Evolutionary conservation across 2,329 filamentous ascomycete genomes (phyloP), one percentile per base, ranked within the genome.

Genomic region (Epichloe uncinata): DNA sequence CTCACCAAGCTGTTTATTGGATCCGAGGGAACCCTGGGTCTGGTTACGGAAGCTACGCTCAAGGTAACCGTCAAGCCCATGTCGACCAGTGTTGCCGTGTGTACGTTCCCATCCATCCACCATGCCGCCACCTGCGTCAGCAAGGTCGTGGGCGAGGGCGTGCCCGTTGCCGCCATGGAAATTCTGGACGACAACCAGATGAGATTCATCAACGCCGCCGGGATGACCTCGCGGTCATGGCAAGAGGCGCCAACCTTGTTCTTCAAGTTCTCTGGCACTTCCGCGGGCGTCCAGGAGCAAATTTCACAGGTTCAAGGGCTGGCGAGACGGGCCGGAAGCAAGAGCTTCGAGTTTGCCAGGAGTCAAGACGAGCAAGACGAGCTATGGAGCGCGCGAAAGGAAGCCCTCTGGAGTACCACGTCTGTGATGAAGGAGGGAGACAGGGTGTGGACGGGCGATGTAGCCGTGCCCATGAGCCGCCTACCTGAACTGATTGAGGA

Each of bases 131-230:
- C 83, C 61, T 94, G 87, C 63, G 89, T 93, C 2, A 81, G 83
- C 56, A 77, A 77, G 49, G 87, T 95, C 11, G 89, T 96, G 4
- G 80, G 79, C 42, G 78, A 84, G 48, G 89, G 88, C 26, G 78
- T 95, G 11, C 87, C 86, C 33, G 82, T 96, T 41, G 89, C 90
- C 0, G 90, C 90, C n/a, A 81, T 96, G 42, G 90, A 96, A 69
- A 85, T 96, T 51, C 73, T 96, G 30, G 90, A 96, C 68, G 89
- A 95, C 62, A 84, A 89, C 51, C 89, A 95, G 70, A 96, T 96
- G 78, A 72, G 69, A 58, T 77, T 75, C 62, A 80, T 83, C 67
- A 82, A 83, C 67, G 71, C 76, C 30, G 78, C 81, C 1, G 82
- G 83, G 26, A 75, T 72, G 61, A 89, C 85, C 1, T 71, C 73